Conservation (phyloP, 164 flowering plant species). For the Liriodendron chinense region DNA sequence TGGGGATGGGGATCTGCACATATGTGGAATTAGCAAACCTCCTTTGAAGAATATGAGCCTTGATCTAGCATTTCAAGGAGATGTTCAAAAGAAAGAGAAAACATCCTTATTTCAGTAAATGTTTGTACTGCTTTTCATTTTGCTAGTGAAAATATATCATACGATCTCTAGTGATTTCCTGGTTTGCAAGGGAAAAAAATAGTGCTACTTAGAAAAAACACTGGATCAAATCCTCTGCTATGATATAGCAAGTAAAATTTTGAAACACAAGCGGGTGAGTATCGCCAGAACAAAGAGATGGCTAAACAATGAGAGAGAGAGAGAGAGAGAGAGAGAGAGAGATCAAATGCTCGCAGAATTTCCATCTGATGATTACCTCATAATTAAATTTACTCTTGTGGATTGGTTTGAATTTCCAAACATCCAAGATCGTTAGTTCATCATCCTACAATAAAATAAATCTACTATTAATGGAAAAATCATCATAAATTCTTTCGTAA, state of each 20-base stretch:
- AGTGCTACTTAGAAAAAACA: background rate
- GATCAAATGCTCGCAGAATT: background rate
- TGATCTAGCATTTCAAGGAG: background rate
- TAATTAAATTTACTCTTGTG: constrained; percentile 85
- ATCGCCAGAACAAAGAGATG: background rate
- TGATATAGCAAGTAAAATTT: background rate
- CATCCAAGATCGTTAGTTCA: constrained; percentile 92
- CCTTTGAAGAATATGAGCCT: background rate
- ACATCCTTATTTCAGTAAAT: background rate
- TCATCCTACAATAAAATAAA: constrained; percentile 59
- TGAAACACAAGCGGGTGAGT: background rate
- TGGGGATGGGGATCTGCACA: too few species aligned
- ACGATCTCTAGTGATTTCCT: background rate
- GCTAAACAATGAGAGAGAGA: too few species aligned
- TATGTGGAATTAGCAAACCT: too few species aligned
- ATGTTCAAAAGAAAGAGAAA: background rate
- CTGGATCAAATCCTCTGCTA: background rate
- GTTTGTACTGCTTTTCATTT: background rate
- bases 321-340: too few species aligned
- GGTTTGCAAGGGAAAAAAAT: too few species aligned
- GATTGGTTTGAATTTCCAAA: constrained; percentile 85
- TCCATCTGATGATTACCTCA: constrained; percentile 51
- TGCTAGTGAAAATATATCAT: background rate
- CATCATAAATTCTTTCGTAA: too few species aligned
- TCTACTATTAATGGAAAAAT: background rate